A percentile compares a stretch with the other conserved stretches of the same genome.
phyloP scores from a whole-genome alignment of 345 rosid genomes.

The Arabidopsis suecica region DNA sequence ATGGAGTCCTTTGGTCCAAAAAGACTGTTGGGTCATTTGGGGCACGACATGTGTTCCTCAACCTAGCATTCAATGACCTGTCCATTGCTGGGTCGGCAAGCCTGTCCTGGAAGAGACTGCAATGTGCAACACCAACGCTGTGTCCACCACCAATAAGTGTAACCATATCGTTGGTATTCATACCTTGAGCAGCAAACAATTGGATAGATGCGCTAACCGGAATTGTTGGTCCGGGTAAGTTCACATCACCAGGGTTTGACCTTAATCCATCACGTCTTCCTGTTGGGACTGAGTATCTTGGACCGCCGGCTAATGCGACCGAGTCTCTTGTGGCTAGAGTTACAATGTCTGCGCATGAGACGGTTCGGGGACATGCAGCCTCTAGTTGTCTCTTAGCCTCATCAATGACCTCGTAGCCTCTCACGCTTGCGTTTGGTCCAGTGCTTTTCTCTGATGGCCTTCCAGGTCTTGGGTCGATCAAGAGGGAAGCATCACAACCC shows the following conservation, averaged over 20 bases:
- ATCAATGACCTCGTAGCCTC: conserved; percentile 46
- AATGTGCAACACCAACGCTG: conserved; percentile 68
- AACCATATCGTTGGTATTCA: conserved; percentile 61
- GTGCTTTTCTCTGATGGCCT: conserved; percentile 47
- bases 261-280: conserved; percentile 69
- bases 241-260: conserved; percentile 52
- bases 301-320: conserved; percentile 61
- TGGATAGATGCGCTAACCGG: conserved; percentile 51
- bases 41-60: conserved; percentile 49
- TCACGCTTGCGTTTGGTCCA: conserved; percentile 44
- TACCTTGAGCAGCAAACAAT: conserved; percentile 52
- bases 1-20: conserved; percentile 64
- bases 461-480: conserved; percentile 42
- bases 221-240: conserved; percentile 62
- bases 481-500: conserved; percentile 50
- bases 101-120: conserved; percentile 62
- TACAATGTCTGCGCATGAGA: conserved; percentile 49
- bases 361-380: conserved; percentile 39
- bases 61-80: conserved; percentile 45
- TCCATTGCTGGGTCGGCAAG: conserved; percentile 63
- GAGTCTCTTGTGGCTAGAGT: conserved; percentile 68
- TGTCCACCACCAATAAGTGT: conserved; percentile 73
- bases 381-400: conserved; percentile 43
- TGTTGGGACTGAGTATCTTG: conserved; percentile 54
- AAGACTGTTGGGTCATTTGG: conserved; percentile 57